These are phyloP conservation scores for Thermochaetoides dissita DNA, from an alignment of 2,329 filamentous ascomycete species.

Conservation along the genomic window DNA sequence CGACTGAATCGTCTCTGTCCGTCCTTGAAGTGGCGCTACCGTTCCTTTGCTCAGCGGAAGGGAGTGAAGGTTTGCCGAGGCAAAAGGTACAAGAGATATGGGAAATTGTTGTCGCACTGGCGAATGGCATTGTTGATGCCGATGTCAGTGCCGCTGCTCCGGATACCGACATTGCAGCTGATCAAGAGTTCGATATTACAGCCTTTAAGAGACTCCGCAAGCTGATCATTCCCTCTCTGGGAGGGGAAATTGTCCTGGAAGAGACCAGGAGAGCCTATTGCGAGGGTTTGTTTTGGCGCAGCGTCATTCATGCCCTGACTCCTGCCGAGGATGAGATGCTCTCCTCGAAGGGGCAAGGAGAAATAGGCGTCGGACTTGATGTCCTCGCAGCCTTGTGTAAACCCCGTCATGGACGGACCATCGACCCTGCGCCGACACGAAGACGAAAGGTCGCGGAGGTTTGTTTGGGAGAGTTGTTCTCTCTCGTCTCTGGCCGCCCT, in stretches of 20 bases:
- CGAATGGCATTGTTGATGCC: slow-evolving; percentile 55
- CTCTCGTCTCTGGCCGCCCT: slow-evolving; percentile 32
- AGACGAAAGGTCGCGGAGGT: slow-evolving; percentile 65
- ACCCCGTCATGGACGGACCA: slow-evolving; percentile 57
- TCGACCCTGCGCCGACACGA: slow-evolving; percentile 47
- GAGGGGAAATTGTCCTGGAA: slow-evolving; percentile 51
- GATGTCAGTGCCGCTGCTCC: slow-evolving; percentile 35
- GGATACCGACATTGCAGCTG: slow-evolving; percentile 38
- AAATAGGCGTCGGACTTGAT: slow-evolving; percentile 34
- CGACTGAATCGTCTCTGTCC: slow-evolving; percentile 55
- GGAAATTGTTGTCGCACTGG: slow-evolving; percentile 50
- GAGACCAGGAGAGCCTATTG: slow-evolving; percentile 55
- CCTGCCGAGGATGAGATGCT: slow-evolving; percentile 42
- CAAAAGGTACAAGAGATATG: slow-evolving; percentile 48
- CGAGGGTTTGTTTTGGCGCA: slow-evolving; percentile 64
- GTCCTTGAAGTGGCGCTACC: slow-evolving; percentile 55
- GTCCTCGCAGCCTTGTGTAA: slow-evolving; percentile 40
- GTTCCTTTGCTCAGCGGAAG: slow-evolving; percentile 35
- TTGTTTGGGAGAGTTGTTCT: slow-evolving; percentile 66
- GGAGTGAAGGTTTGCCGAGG: slow-evolving; percentile 22
- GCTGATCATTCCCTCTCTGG: slow-evolving; percentile 62
- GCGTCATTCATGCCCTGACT: slow-evolving; percentile 58
- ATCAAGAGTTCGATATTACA: slow-evolving; percentile 69
- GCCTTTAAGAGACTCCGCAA: slow-evolving; percentile 56
- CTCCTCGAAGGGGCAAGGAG: slow-evolving; percentile 29